A percentile compares a stretch with the other conserved stretches of the same genome.
These are phyloP conservation scores for Centaurea solstitialis DNA, from an alignment of 129 eudicot species.

Conservation along the genomic window DNA sequence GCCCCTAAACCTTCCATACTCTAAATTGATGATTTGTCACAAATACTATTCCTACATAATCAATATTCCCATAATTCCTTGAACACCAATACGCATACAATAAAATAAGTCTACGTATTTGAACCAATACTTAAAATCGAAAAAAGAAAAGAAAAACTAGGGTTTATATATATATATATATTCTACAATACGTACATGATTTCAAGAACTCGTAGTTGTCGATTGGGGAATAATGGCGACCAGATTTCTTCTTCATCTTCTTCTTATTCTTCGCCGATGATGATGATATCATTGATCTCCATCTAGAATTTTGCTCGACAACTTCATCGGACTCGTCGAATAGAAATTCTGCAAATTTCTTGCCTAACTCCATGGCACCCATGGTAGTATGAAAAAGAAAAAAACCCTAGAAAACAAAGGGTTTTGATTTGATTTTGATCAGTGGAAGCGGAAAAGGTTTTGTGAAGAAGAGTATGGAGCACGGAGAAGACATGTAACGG, in stretches of 20 bases:
- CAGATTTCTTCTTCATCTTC: conserved; percentile 15
- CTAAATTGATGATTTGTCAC: neutral
- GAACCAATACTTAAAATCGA: neutral
- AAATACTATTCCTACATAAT: neutral
- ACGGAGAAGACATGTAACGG: conserved; percentile 20
- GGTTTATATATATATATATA: too few species aligned
- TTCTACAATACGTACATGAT: conserved; percentile 60
- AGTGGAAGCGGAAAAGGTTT: neutral
- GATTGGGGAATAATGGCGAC: neutral
- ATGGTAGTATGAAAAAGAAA: neutral
- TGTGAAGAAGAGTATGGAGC: neutral
- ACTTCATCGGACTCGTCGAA: conserved; percentile 31
- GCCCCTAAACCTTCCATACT: neutral
- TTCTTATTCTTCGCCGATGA: neutral
- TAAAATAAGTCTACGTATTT: neutral
- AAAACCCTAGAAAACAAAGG: conserved; percentile 4
- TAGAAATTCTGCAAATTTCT: conserved; percentile 20
- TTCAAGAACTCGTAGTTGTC: conserved; percentile 37
- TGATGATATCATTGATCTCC: conserved; percentile 10
- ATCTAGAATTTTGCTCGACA: conserved; percentile 30
- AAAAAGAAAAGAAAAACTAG: conserved; percentile 4
- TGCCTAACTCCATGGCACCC: conserved; percentile 2
- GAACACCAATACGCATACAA: conserved; percentile 10
- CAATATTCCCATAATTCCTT: neutral
- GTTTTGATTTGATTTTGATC: conserved; percentile 14